phyloP scores from a whole-genome alignment of 2,329 filamentous ascomycete species.

The Emergomyces orientalis region DNA sequence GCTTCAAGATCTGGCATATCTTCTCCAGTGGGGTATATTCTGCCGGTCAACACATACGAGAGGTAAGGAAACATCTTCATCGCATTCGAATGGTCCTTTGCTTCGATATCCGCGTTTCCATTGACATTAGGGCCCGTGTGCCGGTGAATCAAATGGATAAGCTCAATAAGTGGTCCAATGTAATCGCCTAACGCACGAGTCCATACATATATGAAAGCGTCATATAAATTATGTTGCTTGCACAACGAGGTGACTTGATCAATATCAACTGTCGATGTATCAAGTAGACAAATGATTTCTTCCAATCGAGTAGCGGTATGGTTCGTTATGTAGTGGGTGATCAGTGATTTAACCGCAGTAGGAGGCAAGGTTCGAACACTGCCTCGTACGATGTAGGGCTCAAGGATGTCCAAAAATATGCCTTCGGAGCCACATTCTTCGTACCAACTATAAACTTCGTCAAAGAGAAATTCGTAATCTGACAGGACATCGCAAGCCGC shows the following conservation, averaged over 20 bases:
- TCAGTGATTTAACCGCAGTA: constrained; percentile 72
- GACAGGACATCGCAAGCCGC: constrained; percentile 68
- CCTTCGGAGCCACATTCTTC: constrained; percentile 64
- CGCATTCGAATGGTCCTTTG: constrained; percentile 53
- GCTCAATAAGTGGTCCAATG: constrained; percentile 77
- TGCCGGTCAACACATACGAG: constrained; percentile 79
- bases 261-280: constrained; percentile 83
- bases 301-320: constrained; percentile 72
- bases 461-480: constrained; percentile 77
- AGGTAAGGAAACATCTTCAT: constrained; percentile 92
- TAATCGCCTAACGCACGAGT: constrained; percentile 84
- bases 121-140: constrained; percentile 22
- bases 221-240: constrained; percentile 85
- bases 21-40: constrained; percentile 82
- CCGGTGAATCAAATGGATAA: constrained; percentile 46
- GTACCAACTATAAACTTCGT: constrained; percentile 82
- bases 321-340: constrained; percentile 67
- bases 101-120: constrained; percentile 46
- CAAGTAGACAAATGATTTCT: constrained; percentile 88
- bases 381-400: constrained; percentile 75
- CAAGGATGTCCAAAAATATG: constrained; percentile 78
- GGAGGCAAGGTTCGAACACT: constrained; percentile 69
- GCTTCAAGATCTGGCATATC: constrained; percentile 63
- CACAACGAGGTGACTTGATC: constrained; percentile 86
- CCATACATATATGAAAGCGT: constrained; percentile 95